phyloP scores from a whole-genome alignment of 179 eudicot genomes.

The Nepenthes alata region DNA sequence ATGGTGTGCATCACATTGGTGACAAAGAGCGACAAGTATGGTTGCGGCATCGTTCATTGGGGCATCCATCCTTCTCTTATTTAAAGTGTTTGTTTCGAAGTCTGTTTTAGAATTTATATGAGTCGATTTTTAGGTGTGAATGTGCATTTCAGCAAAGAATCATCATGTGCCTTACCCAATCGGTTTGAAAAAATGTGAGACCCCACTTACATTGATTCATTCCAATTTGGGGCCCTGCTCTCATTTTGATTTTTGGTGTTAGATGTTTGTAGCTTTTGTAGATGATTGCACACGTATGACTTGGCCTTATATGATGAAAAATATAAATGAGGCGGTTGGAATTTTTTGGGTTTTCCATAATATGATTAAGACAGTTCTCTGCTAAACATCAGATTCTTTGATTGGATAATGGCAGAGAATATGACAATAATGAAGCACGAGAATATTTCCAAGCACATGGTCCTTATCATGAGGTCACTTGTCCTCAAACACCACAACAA shows the following conservation, averaged over 20 bases:
- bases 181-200: neutral
- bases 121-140: neutral
- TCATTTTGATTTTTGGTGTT: neutral
- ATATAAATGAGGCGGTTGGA: neutral
- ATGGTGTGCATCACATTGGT: too few relatives aligned
- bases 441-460: neutral
- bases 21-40: neutral
- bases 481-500: conserved; percentile 3
- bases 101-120: neutral
- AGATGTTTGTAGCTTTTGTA: conserved; percentile 4
- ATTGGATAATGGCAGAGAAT: conserved; percentile 5
- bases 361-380: conserved; percentile 3
- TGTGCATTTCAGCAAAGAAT: neutral
- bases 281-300: conserved; percentile 6
- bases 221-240: conserved; percentile 5
- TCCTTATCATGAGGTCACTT: neutral
- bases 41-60: neutral
- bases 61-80: neutral
- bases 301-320: conserved; percentile 1
- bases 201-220: conserved; percentile 2
- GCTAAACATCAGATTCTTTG: neutral
- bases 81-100: neutral
- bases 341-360: neutral
- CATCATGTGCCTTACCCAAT: neutral
- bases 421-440: neutral